phyloP scores from a whole-genome alignment of 2,329 filamentous ascomycete species.

The Colletotrichum godetiae region DNA sequence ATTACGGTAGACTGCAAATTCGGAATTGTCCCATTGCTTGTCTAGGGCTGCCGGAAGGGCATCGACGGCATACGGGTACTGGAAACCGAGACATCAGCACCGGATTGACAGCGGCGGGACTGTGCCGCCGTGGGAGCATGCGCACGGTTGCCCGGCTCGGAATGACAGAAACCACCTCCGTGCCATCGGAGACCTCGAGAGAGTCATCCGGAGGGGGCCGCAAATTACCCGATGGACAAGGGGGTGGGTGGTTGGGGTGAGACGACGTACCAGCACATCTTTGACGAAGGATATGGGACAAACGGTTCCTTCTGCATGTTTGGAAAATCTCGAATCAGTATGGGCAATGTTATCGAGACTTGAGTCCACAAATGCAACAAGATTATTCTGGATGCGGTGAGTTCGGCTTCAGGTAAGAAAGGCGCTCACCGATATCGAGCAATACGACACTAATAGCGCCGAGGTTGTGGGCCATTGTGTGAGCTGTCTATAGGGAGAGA shows the following conservation, averaged over 20 bases:
- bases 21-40: constrained; percentile 73
- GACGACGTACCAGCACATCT: constrained; percentile 77
- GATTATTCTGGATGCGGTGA: background rate
- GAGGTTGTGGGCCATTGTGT: constrained; percentile 46
- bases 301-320: constrained; percentile 77
- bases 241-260: constrained; percentile 36
- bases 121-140: constrained; percentile 9
- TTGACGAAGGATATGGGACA: constrained; percentile 88
- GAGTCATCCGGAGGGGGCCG: constrained; percentile 32
- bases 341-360: background rate
- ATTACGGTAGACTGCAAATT: constrained; percentile 75
- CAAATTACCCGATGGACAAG: constrained; percentile 30
- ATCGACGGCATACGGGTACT: constrained; percentile 83
- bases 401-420: background rate
- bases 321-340: constrained; percentile 22
- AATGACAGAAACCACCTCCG: constrained; percentile 23
- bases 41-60: constrained; percentile 73
- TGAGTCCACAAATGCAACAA: background rate
- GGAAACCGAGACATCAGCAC: constrained; percentile 16
- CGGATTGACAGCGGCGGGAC: background rate
- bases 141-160: constrained; percentile 17
- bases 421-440: constrained; percentile 68
- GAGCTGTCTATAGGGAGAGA: background rate
- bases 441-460: constrained; percentile 58
- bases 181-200: constrained; percentile 16